Conservation (phyloP, 73 alveolate species). For the Durusdinium trenchii region DNA sequence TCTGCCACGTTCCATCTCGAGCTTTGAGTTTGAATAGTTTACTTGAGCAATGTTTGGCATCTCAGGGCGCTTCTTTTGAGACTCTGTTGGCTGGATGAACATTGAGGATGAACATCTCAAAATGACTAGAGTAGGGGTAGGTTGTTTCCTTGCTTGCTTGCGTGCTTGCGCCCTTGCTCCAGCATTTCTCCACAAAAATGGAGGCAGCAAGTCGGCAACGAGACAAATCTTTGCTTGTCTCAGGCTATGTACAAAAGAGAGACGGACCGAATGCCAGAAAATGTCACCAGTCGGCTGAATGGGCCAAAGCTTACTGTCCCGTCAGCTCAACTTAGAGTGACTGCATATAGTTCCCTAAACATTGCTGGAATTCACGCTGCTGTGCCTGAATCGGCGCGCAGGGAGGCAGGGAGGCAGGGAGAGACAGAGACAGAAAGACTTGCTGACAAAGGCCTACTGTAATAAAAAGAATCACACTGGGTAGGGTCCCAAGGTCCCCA, state of each 20-base stretch:
- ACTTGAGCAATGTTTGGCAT: too few species aligned
- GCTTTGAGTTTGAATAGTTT: too few species aligned
- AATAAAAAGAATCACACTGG: background rate
- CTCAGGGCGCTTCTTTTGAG: too few species aligned
- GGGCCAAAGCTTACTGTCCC: too few species aligned
- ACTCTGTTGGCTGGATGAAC: too few species aligned
- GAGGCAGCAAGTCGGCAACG: background rate
- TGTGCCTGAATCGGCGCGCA: background rate
- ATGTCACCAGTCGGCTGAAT: background rate
- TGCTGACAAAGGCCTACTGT: background rate
- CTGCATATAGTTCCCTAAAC: slow-evolving; percentile 49
- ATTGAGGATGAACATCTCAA: too few species aligned
- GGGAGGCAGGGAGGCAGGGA: background rate
- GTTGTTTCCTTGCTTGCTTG: too few species aligned
- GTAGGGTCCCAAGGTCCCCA: background rate
- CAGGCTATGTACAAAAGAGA: background rate
- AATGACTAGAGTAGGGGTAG: too few species aligned
- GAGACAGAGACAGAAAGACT: background rate
- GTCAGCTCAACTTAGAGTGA: slow-evolving; percentile 36
- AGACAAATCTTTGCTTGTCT: background rate
- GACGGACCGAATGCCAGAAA: background rate
- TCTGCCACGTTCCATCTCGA: slow-evolving; percentile 55
- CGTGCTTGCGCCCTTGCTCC: background rate
- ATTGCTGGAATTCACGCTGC: slow-evolving; percentile 38
- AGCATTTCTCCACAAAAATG: background rate